These are phyloP conservation scores for Neopestalotiopsis rosae DNA, from an alignment of 2,329 filamentous ascomycete genomes.

Conservation along the genomic window DNA sequence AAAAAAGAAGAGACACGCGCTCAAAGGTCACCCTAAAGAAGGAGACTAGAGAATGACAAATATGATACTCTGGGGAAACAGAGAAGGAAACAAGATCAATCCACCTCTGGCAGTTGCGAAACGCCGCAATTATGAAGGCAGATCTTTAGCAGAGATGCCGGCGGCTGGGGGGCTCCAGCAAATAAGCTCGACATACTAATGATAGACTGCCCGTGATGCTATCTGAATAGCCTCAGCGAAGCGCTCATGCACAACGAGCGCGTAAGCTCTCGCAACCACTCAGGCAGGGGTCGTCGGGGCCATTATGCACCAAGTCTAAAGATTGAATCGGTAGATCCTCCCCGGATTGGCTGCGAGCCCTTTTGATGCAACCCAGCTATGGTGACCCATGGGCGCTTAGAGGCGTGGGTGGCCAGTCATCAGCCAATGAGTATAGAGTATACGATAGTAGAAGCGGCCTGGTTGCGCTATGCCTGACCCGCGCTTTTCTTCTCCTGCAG, in stretches of 20 bases:
- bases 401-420: not conserved
- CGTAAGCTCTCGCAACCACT: conserved; percentile 14
- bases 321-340: conserved; percentile 5
- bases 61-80: conserved; percentile 25
- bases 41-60: conserved; percentile 18
- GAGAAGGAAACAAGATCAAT: conserved; percentile 15
- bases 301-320: not conserved
- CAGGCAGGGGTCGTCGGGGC: conserved; percentile 25
- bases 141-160: conserved; percentile 24
- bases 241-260: conserved; percentile 22
- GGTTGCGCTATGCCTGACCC: not conserved
- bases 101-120: conserved; percentile 25
- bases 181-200: conserved; percentile 10
- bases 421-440: conserved; percentile 13
- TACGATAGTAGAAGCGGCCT: not conserved
- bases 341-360: conserved; percentile 20
- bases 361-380: conserved; percentile 1
- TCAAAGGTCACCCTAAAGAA: too few relatives aligned
- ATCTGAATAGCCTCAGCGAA: conserved; percentile 17
- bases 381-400: conserved; percentile 14
- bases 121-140: conserved; percentile 30
- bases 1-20: not conserved
- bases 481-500: not conserved
- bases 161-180: conserved; percentile 16
- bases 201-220: conserved; percentile 17